These are phyloP conservation scores for Globisporangium megalacanthum DNA, from an alignment of 352 stramenopile species.

Conservation along the genomic window DNA sequence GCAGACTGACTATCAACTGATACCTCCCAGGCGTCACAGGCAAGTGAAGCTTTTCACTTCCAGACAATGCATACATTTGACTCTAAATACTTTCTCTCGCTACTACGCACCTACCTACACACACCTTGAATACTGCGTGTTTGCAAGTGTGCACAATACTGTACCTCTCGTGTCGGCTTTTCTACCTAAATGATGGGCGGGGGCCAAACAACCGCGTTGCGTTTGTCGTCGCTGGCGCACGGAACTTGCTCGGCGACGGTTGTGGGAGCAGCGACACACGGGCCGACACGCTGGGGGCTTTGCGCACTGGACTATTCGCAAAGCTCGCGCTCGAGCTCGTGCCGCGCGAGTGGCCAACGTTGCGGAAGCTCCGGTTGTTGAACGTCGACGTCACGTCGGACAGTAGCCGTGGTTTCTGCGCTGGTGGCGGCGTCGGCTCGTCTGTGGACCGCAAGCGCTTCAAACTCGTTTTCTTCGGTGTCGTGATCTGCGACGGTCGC, in stretches of 20 bases:
- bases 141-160: slow-evolving; percentile 36
- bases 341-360: slow-evolving; percentile 13
- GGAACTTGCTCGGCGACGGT: slow-evolving; percentile 50
- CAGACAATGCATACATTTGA: not conserved
- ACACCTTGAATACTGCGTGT: slow-evolving; percentile 5
- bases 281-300: slow-evolving; percentile 2
- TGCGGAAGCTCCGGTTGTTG: slow-evolving; percentile 15
- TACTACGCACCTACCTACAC: too few relatives aligned
- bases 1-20: not conserved
- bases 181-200: slow-evolving; percentile 29
- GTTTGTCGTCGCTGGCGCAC: slow-evolving; percentile 22
- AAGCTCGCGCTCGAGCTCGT: not conserved
- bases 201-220: slow-evolving; percentile 39
- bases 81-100: not conserved
- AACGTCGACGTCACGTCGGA: slow-evolving; percentile 18
- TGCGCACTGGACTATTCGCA: slow-evolving; percentile 17
- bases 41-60: not conserved
- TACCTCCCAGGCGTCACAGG: too few relatives aligned
- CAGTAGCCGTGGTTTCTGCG: slow-evolving; percentile 49
- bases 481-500: slow-evolving; percentile 36
- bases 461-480: slow-evolving; percentile 48
- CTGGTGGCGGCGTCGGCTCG: slow-evolving; percentile 15
- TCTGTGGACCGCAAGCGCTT: slow-evolving; percentile 49
- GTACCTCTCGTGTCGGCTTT: slow-evolving; percentile 22
- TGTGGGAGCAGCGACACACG: slow-evolving; percentile 11